Evolutionary conservation across 306 rosid species (phyloP), one percentile per base, ranked within the genome.

Genomic region (Cicer yamashitae): DNA sequence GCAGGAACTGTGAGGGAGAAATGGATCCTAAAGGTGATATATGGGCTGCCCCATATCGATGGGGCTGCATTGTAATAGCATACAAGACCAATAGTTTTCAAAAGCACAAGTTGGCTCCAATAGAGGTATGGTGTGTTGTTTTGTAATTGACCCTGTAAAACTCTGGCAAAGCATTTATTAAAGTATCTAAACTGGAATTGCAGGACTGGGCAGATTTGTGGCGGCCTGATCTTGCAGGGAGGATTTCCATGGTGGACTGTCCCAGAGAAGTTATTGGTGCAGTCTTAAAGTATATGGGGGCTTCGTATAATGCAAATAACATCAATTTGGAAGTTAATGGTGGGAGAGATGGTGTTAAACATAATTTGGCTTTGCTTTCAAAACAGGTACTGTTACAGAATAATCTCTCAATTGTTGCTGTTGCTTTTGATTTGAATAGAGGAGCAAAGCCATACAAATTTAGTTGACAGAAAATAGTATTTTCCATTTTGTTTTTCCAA

Each of bases 171-270:
- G 51, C 62, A 17, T 70, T 56, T 81, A 63, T 82, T 54, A 66
- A 68, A 48, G 38, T 62, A 39, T 76, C 9, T 70, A 47, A 81
- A 78, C 77, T 76, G 53, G 70, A 58, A 56, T 73, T 82, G 79
- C 88, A 94, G 98, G 98, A 94, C 70, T 94, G 98, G 98, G 84
- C 86, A 64, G 97, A 94, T 87, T 81, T 94, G 77, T 94, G 98
- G 98, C 89, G 94, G 56, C 96, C 97, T 65, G 97, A 91, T 83
- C 93, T 94, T 79, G 86, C 83, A 7, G 97, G 97, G 66, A 88
- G 84, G 78, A 88, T 94, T 75, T 88, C 98, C 1, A 94, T 94
- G 98, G 93, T 94, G 68, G 89, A 91, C 78, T 91, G 91, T 67
- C 90, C 98, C 57, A 88, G 98, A 77, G 97, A 94, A 83, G 98